Conservation (phyloP, 305 asterid genomes). For the Petunia hybrid region DNA sequence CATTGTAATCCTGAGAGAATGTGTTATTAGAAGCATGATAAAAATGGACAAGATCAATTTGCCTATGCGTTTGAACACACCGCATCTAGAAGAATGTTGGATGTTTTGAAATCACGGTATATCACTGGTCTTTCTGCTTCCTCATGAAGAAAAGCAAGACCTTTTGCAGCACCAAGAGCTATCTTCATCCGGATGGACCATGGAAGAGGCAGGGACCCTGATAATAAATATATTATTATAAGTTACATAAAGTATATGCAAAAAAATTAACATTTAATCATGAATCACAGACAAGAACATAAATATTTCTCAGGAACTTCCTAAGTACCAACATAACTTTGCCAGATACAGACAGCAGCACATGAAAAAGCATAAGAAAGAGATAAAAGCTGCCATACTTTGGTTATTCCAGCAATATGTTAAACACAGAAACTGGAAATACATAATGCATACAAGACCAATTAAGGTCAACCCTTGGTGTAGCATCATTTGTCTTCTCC, state of each 20-base stretch:
- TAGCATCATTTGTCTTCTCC: background rate
- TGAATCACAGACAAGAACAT: background rate
- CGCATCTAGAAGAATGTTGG: conserved; percentile 73
- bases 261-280: background rate
- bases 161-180: conserved; percentile 76
- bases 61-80: conserved; percentile 43
- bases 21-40: conserved; percentile 22
- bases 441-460: conserved; percentile 8
- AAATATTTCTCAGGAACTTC: background rate
- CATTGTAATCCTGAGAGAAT: conserved; percentile 65
- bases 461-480: background rate
- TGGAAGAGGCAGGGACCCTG: conserved; percentile 78
- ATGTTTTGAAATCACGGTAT: conserved; percentile 80
- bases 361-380: background rate
- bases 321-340: background rate
- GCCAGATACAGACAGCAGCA: background rate
- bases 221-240: conserved; percentile 22
- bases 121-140: conserved; percentile 76
- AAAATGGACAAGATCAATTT: conserved; percentile 23
- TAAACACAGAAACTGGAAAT: conserved; percentile 5
- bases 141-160: conserved; percentile 79
- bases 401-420: background rate
- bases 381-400: background rate
- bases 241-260: background rate
- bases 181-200: conserved; percentile 82